Conservation (phyloP, 2,329 filamentous ascomycete species). For the Claviceps fusiformis region DNA sequence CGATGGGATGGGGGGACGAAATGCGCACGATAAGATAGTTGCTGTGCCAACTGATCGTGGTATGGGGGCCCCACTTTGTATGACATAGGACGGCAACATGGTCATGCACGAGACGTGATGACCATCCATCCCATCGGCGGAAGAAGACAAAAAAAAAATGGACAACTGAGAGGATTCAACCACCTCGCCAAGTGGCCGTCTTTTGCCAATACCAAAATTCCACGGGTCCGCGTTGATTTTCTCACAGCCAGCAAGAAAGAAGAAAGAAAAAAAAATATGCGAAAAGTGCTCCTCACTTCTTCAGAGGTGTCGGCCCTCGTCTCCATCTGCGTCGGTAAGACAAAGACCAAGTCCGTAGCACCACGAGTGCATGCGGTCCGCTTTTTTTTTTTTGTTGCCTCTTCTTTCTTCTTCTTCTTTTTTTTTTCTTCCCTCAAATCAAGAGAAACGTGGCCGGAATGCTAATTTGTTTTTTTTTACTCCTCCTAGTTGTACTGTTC, state of each 20-base stretch:
- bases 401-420: background rate
- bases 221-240: too few species aligned
- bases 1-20: background rate
- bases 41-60: constrained; percentile 23
- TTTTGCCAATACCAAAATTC: too few species aligned
- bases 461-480: constrained; percentile 4
- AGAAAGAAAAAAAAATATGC: constrained; percentile 12
- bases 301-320: constrained; percentile 57
- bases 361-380: background rate
- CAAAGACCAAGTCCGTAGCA: background rate
- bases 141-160: too few species aligned
- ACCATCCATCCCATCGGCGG: too few species aligned
- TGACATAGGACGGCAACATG: background rate
- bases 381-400: background rate
- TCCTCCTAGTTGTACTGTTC: constrained; percentile 59
- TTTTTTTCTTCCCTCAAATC: background rate
- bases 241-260: background rate
- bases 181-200: too few species aligned
- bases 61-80: background rate
- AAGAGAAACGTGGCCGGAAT: constrained; percentile 3
- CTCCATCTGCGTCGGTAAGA: constrained; percentile 48
- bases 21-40: constrained; percentile 28
- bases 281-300: constrained; percentile 48
- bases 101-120: background rate
- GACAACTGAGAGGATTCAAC: too few species aligned